phyloP scores from a whole-genome alignment of 2,329 filamentous ascomycete genomes.

The Neophaeococcomyces aloes region DNA sequence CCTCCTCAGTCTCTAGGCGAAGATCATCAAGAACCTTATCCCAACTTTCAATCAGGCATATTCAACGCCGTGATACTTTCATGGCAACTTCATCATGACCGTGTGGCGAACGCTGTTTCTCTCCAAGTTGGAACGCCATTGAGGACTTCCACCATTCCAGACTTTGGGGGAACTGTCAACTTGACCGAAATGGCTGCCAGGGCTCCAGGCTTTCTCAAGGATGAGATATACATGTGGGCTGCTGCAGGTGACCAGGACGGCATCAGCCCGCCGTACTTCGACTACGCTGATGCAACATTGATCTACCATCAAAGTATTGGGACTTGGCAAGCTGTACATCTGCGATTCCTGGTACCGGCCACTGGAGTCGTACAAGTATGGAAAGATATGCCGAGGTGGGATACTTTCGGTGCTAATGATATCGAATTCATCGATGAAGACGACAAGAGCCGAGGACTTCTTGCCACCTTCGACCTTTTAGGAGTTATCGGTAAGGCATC shows the following conservation, averaged over 20 bases:
- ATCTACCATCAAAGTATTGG: background rate
- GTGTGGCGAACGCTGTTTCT: background rate
- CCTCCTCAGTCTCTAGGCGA: background rate
- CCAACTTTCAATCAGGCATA: background rate
- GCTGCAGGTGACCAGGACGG: slow-evolving; percentile 3
- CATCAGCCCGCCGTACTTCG: slow-evolving; percentile 1
- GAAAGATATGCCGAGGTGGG: background rate
- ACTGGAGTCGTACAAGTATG: background rate
- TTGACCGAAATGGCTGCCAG: background rate
- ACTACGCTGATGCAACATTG: slow-evolving; percentile 4
- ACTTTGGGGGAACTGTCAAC: background rate
- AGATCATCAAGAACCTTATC: background rate
- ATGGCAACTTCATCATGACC: background rate
- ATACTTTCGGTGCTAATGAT: background rate
- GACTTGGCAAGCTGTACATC: background rate
- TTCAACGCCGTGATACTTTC: background rate
- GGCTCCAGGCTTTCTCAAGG: background rate
- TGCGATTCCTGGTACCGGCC: background rate
- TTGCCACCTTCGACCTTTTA: background rate
- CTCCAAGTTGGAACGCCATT: background rate
- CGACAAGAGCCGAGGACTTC: background rate
- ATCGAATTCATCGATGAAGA: background rate
- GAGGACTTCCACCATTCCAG: background rate
- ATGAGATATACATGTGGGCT: background rate
- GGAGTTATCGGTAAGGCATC: background rate